phyloP scores from a whole-genome alignment of 306 rosid genomes.

The Casuarina glauca region DNA sequence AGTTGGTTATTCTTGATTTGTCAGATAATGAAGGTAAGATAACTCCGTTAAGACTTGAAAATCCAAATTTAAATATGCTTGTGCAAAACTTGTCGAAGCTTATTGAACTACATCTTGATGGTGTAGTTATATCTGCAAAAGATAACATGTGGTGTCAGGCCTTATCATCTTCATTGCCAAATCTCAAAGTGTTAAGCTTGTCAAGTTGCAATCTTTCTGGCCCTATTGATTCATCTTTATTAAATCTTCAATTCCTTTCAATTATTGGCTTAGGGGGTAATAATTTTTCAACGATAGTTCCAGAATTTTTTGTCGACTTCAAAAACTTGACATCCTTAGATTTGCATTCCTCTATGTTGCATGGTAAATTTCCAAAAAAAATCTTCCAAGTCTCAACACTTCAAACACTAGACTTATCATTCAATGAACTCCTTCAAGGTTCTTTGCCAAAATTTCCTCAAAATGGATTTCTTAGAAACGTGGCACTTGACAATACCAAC shows the following conservation, averaged over 20 bases:
- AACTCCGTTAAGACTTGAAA: no score
- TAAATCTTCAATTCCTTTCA: not conserved
- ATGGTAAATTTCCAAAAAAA: conserved; percentile 26
- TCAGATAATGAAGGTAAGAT: no score
- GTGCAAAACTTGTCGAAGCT: conserved; percentile 2
- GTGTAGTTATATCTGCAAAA: not conserved
- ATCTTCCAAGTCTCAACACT: conserved; percentile 12
- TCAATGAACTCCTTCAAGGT: conserved; percentile 27
- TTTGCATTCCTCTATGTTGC: conserved; percentile 19
- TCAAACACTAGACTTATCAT: conserved; percentile 30
- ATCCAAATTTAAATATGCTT: not conserved
- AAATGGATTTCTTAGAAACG: conserved; percentile 1
- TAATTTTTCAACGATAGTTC: conserved; percentile 23
- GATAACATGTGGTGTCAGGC: not conserved
- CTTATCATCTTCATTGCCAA: conserved; percentile 2
- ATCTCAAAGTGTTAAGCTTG: conserved; percentile 6
- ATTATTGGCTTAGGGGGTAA: not conserved
- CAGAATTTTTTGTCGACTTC: conserved; percentile 21
- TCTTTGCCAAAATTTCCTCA: not conserved
- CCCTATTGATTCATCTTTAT: not conserved
- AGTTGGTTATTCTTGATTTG: no score
- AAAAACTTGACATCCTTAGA: conserved; percentile 18
- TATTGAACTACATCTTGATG: conserved; percentile 2
- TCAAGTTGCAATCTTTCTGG: not conserved
- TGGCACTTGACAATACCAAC: conserved; percentile 18